Evolutionary conservation across 306 rosid genomes (phyloP).

Genomic region (Geum urbanum): DNA sequence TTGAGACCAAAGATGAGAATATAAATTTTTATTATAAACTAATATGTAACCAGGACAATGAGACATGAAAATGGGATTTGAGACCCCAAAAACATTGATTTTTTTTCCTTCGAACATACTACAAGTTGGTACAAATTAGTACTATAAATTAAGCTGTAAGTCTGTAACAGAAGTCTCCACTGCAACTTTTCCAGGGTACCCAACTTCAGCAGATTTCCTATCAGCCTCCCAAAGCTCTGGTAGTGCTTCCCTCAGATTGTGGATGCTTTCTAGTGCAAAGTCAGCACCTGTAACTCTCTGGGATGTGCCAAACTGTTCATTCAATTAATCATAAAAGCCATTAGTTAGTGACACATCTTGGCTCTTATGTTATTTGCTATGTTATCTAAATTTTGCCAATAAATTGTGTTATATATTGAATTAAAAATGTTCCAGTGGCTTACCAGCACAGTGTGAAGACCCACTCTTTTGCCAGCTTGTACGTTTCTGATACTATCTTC

Average conservation of each 20-base stretch:
- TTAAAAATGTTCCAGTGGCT: slow-evolving; percentile 31
- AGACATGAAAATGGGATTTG: background rate
- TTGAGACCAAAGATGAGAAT: background rate
- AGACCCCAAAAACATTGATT: slow-evolving; percentile 8
- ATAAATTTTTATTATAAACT: slow-evolving; percentile 12
- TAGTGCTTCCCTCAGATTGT: slow-evolving; percentile 85
- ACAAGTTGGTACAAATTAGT: background rate
- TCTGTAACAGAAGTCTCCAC: slow-evolving; percentile 89
- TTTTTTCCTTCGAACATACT: background rate
- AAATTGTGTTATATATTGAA: slow-evolving; percentile 5
- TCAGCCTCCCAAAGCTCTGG: slow-evolving; percentile 83
- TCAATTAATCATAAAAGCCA: background rate
- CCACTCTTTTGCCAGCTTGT: slow-evolving; percentile 82
- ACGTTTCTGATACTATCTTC: slow-evolving; percentile 92
- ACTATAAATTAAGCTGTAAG: too few species aligned
- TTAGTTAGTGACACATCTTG: background rate
- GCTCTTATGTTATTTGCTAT: background rate
- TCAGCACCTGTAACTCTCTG: slow-evolving; percentile 91
- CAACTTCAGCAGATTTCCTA: slow-evolving; percentile 64
- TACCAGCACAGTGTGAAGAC: slow-evolving; percentile 87
- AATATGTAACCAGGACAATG: background rate
- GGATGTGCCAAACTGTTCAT: slow-evolving; percentile 66
- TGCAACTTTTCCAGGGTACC: slow-evolving; percentile 58
- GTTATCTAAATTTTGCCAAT: background rate
- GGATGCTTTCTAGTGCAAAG: slow-evolving; percentile 89